These are phyloP conservation scores for Raphanus hybrid DNA, from an alignment of 441 rosid species.

Conservation along the genomic window DNA sequence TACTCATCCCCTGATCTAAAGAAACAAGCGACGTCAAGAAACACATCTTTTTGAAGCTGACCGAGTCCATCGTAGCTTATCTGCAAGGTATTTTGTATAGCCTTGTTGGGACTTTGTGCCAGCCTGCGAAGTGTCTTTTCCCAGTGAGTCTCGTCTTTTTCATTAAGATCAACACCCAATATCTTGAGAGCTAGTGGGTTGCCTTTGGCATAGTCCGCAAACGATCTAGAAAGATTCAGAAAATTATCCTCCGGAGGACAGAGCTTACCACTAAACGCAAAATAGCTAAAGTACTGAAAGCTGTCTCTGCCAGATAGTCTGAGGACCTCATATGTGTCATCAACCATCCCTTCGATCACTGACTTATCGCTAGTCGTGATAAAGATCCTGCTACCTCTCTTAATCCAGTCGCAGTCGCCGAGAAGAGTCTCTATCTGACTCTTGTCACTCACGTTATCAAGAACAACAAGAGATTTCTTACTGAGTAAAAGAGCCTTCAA, in stretches of 20 bases:
- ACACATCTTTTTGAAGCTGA: constrained; percentile 1
- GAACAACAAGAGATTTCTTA: constrained; percentile 9
- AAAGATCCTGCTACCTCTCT: constrained; percentile 41
- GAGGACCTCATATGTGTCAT: constrained; percentile 18
- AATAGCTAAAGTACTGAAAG: constrained; percentile 23
- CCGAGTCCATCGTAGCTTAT: background rate
- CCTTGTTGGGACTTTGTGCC: background rate
- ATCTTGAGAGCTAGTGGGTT: constrained; percentile 26
- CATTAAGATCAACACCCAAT: constrained; percentile 19
- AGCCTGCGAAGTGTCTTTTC: background rate
- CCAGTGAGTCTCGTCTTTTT: constrained; percentile 16
- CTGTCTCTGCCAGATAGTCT: constrained; percentile 25
- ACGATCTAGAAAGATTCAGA: constrained; percentile 2
- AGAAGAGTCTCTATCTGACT: constrained; percentile 23
- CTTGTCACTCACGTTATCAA: constrained; percentile 22
- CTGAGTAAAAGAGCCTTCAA: background rate
- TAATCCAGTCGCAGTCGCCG: constrained; percentile 36
- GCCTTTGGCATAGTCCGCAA: constrained; percentile 29
- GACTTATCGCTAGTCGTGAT: constrained; percentile 45
- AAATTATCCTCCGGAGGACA: constrained; percentile 9
- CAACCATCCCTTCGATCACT: constrained; percentile 28
- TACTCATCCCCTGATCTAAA: constrained; percentile 16
- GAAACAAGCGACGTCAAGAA: background rate
- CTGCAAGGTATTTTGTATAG: background rate
- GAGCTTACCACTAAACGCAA: constrained; percentile 34